Percentiles rank a stretch among this genome's conserved stretches.
phyloP scores from a whole-genome alignment of 192 early-diverging fungal species.

The Chytriomyces sp. region DNA sequence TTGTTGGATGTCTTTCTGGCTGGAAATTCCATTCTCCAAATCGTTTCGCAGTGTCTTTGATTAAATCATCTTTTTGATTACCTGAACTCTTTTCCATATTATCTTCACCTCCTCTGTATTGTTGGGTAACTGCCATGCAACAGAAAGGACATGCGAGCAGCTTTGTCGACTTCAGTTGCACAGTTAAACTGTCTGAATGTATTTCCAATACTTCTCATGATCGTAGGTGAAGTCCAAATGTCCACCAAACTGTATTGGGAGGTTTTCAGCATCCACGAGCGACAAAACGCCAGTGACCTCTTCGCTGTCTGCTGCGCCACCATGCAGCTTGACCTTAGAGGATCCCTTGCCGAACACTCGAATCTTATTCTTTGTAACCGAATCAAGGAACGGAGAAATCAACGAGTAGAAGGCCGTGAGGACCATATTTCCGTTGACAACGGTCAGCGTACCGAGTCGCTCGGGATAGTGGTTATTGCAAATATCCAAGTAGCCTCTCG shows the following conservation, averaged over 20 bases:
- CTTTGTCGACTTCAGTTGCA: too few relatives aligned
- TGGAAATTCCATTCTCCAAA: too few relatives aligned
- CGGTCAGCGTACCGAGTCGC: conserved; percentile 58
- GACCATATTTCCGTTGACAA: conserved; percentile 84
- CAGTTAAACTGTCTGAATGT: too few relatives aligned
- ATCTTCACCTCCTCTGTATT: too few relatives aligned
- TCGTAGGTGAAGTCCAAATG: conserved; percentile 67
- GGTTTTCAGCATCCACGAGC: conserved; percentile 54
- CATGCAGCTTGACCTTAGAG: background rate
- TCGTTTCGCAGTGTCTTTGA: too few relatives aligned
- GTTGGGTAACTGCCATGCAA: too few relatives aligned
- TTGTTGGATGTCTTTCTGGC: too few relatives aligned
- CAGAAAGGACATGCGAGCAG: too few relatives aligned
- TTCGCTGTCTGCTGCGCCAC: conserved; percentile 5
- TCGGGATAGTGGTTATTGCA: conserved; percentile 91
- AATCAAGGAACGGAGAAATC: conserved; percentile 87
- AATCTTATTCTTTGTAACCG: conserved; percentile 75
- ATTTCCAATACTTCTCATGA: conserved; percentile 46
- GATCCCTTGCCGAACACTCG: conserved; percentile 35
- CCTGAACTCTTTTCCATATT: too few relatives aligned
- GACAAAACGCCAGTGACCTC: conserved; percentile 57
- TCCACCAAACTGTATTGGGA: conserved; percentile 78
- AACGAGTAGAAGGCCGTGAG: conserved; percentile 79
- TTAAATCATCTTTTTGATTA: too few relatives aligned
- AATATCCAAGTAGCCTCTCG: conserved; percentile 67